phyloP scores from a whole-genome alignment of 2,329 filamentous ascomycete species.

The Leptographium lundbergii region DNA sequence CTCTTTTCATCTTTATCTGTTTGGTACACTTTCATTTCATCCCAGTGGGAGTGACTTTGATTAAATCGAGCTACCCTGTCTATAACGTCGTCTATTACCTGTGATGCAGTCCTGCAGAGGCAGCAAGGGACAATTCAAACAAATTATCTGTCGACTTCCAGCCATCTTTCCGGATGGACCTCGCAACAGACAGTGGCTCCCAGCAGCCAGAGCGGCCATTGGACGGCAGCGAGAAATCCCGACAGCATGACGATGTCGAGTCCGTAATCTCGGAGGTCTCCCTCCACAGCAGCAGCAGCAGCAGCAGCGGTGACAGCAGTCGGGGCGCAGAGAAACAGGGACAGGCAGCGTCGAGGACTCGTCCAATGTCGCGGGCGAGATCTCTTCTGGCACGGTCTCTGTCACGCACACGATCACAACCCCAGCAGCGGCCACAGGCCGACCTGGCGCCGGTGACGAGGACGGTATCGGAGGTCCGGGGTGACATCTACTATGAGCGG shows the following conservation, averaged over 20 bases:
- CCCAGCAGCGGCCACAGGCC: neutral
- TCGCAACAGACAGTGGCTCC: no score
- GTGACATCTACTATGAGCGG: conserved; percentile 24
- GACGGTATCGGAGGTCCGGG: conserved; percentile 25
- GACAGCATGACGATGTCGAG: neutral
- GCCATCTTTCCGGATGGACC: no score
- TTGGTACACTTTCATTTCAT: neutral
- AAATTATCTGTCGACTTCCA: no score
- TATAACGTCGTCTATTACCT: no score
- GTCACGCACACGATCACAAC: conserved; percentile 1
- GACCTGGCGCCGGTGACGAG: conserved; percentile 16
- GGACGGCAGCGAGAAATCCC: no score
- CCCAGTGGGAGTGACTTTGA: no score
- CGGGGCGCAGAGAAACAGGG: no score
- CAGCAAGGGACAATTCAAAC: no score
- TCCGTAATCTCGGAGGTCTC: neutral
- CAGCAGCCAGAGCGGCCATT: no score
- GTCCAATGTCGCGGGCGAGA: neutral
- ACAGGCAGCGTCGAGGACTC: neutral
- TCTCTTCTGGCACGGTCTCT: conserved; percentile 3
- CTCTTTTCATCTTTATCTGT: neutral
- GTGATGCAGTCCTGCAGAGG: no score
- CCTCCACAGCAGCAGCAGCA: neutral
- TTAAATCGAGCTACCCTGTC: no score
- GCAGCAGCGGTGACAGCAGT: neutral